Conservation (phyloP, 2,329 filamentous ascomycete genomes). For the Didymella lethalis region DNA sequence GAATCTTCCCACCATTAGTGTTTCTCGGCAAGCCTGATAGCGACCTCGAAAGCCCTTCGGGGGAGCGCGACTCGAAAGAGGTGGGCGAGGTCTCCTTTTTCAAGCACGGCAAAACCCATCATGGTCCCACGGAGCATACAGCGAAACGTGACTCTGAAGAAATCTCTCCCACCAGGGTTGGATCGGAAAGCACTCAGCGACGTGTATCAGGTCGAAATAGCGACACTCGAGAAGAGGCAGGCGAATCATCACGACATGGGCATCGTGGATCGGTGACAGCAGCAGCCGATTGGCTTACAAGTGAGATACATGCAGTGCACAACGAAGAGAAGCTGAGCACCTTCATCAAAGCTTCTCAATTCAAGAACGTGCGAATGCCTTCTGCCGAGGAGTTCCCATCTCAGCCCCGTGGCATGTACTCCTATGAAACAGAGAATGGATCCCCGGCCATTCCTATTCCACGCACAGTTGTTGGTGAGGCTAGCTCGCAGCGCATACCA, state of each 20-base stretch:
- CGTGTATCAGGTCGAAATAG: background rate
- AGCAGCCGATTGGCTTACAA: background rate
- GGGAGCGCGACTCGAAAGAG: background rate
- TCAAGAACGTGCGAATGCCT: constrained; percentile 5
- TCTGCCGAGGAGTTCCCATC: constrained; percentile 4
- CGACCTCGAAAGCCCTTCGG: background rate
- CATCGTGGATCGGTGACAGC: background rate
- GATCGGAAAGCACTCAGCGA: background rate
- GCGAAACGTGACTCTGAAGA: constrained; percentile 2
- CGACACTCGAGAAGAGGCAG: background rate
- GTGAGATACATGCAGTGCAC: background rate
- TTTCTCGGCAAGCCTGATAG: constrained; percentile 1
- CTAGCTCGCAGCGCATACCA: background rate
- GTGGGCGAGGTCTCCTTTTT: background rate
- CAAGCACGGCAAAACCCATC: background rate
- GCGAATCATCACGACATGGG: background rate
- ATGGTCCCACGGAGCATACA: background rate
- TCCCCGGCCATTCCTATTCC: background rate
- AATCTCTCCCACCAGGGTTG: constrained; percentile 6
- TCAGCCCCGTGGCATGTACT: constrained; percentile 1
- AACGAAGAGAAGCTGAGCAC: constrained; percentile 2
- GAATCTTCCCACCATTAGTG: background rate
- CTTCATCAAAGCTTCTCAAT: constrained; percentile 13
- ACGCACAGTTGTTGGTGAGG: background rate
- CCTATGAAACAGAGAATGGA: background rate